Base-by-base conservation (phyloP, 2,329 filamentous ascomycete genomes). In the Pseudopyricularia javanii region DNA sequence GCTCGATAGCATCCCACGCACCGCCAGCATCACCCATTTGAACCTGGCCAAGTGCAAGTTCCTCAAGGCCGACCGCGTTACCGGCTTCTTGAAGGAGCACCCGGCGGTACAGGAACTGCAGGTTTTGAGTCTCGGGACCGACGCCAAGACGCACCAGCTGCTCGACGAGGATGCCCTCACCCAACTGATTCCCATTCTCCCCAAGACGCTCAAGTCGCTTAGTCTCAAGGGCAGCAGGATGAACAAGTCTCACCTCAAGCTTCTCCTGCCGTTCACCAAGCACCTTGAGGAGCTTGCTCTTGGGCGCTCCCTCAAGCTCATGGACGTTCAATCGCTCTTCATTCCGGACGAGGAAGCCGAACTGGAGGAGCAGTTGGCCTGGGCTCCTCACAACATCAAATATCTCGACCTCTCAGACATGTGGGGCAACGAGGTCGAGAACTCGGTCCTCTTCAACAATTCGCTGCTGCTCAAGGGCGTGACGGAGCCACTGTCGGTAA, bases 371-470 rank as follows among this genome's bases (percentile, higher is more conserved):
- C 64, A 70, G 54, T 51, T 69, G 7, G 60, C 64, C 7, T 80
- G 75, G 77, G 61, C 70, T 8, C 75, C 78, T 2, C 78, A 83
- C 56, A 76, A 76, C 28, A 74, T 93, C 24, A 83, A 80, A 60
- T 93, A 89, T 64, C 71, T 93, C 52, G 88, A 91, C 62, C 76
- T 91, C 47, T 88, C 83, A 40, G 85, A 88, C 62, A 80, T 88
- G 55, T 74, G 78, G 50, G 78, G 78, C 6, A 74, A 79, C 51
- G 75, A 79, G 50, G 76, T 88, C 49, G 72, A 78, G 55, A 73
- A 83, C 50, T 75, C 76, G 2, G 62, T 77, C 9, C 74, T 79
- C 56, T 68, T 68, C 56, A 75, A 69, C 47, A 65, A 70, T 22
- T 79, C 74, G 58, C 68, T 73, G 2, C 69, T 91, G 15, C 75